Conservation (phyloP, 1,139 yeast species). For the Hyphopichia burtonii region DNA sequence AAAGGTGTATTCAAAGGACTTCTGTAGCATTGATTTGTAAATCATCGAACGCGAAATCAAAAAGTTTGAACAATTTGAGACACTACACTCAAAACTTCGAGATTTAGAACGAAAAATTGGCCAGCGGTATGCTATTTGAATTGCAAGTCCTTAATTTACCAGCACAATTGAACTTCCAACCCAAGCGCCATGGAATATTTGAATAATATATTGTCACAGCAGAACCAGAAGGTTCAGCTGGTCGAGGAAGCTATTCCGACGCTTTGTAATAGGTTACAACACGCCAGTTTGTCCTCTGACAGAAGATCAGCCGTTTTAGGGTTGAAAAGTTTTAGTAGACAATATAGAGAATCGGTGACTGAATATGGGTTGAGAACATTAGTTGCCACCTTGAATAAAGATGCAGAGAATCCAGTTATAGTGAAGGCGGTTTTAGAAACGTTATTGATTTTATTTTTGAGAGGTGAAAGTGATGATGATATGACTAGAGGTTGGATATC, state of each 20-base stretch:
- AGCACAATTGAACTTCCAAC: neutral
- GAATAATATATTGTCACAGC: constrained; percentile 35
- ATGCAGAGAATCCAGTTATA: constrained; percentile 66
- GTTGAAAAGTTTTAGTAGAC: constrained; percentile 84
- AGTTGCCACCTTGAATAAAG: constrained; percentile 64
- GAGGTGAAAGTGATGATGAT: constrained; percentile 60
- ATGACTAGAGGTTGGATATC: constrained; percentile 69
- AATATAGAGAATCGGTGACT: constrained; percentile 85
- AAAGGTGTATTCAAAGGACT: too few relatives aligned
- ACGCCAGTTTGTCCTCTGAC: constrained; percentile 80
- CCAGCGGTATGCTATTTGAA: too few relatives aligned
- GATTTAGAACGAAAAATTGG: too few relatives aligned
- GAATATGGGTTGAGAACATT: constrained; percentile 84
- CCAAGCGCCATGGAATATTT: constrained; percentile 35
- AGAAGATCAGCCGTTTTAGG: constrained; percentile 90
- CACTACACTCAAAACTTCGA: too few relatives aligned
- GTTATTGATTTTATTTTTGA: constrained; percentile 71
- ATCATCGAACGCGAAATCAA: too few relatives aligned
- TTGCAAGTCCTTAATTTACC: too few relatives aligned
- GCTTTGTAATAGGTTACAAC: constrained; percentile 80
- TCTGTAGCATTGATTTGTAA: too few relatives aligned
- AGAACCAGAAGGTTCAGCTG: constrained; percentile 46
- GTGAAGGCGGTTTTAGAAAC: constrained; percentile 86
- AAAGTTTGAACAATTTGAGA: too few relatives aligned
- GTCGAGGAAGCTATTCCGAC: constrained; percentile 90